Evolutionary conservation across 1,139 yeast species (phyloP), one percentile per base, ranked within the genome.

Genomic region (Hemisphaericaspora xylofermentans): DNA sequence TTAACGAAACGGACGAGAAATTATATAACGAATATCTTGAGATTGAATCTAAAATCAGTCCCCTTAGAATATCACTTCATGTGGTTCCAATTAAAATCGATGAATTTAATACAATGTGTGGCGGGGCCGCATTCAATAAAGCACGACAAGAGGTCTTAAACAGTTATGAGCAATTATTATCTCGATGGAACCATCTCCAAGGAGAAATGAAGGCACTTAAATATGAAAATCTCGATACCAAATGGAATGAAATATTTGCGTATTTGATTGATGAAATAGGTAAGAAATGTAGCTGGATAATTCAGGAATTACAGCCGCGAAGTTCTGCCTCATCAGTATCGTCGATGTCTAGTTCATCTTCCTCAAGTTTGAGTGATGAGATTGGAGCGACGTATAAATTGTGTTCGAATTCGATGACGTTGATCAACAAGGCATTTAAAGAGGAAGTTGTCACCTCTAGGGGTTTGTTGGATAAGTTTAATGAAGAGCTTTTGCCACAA

Each of bases 41-140:
- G 4, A 53, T 73, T 8, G 66, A 64, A 22, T 49, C 62, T 6
- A 57, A 66, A 25, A 50, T 80, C 10, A 66, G 64, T 26, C 88
- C 88, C 0, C 61, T 83, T 35, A 64, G 66, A 34, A 82, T 81
- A 2, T 82, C 91, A 15, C 53, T 84, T n/a, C 71, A 74, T 34
- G 74, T 81, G 42, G 65, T 84, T 4, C 86, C 87, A 0, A 52
- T 64, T 13, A 64, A 84, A 39, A 64, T 84, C 17, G 77, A 77
- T 16, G 71, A 67, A 38, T 76, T 71, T 54, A 61, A 54, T 40
- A 56, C 53, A 14, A 54, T 58, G 37, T 73, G 69, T 37, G 30
- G 44, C 37, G 32, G 43, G 17, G 39, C 41, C 6, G 30, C 41
- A 3, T 58, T 56, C 48, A 74, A 70, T n/a, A 61, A 60, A 2